Evolutionary conservation across 257 asterid species (phyloP).

Genomic region (Solanum chilense): DNA sequence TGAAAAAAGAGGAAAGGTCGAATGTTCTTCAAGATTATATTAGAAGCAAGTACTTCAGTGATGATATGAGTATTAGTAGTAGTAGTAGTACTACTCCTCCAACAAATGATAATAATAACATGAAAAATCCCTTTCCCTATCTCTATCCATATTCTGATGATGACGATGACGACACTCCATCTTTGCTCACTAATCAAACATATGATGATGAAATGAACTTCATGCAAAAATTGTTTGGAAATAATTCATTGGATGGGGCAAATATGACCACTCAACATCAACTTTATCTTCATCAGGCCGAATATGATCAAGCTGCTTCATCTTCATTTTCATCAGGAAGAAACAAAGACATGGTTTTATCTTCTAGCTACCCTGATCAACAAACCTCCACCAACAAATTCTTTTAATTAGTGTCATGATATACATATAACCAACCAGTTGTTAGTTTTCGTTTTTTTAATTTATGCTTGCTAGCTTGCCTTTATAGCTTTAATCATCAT

Average conservation of each 20-base stretch:
- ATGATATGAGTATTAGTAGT: background rate
- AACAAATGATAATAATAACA: background rate
- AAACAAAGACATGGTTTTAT: slow-evolving; percentile 9
- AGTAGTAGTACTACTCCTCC: background rate
- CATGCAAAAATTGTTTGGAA: slow-evolving; percentile 31
- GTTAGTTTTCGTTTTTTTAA: slow-evolving; percentile 10
- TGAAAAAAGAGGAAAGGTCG: slow-evolving; percentile 10
- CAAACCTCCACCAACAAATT: background rate
- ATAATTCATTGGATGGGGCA: background rate
- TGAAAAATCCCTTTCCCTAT: background rate
- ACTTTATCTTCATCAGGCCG: background rate
- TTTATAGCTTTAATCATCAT: background rate
- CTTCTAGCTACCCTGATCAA: background rate
- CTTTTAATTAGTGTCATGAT: background rate
- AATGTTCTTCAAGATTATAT: slow-evolving; percentile 53
- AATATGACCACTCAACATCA: background rate
- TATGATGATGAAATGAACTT: slow-evolving; percentile 47
- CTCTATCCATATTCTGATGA: background rate
- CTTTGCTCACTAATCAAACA: slow-evolving; percentile 17
- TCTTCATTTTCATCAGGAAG: background rate
- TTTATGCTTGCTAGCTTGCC: background rate
- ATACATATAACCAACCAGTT: background rate
- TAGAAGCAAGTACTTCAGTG: slow-evolving; percentile 6
- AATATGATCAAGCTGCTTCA: background rate
- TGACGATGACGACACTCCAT: slow-evolving; percentile 8